Conservation (phyloP, 2,329 filamentous ascomycete species). For the Aureobasidium sp. region DNA sequence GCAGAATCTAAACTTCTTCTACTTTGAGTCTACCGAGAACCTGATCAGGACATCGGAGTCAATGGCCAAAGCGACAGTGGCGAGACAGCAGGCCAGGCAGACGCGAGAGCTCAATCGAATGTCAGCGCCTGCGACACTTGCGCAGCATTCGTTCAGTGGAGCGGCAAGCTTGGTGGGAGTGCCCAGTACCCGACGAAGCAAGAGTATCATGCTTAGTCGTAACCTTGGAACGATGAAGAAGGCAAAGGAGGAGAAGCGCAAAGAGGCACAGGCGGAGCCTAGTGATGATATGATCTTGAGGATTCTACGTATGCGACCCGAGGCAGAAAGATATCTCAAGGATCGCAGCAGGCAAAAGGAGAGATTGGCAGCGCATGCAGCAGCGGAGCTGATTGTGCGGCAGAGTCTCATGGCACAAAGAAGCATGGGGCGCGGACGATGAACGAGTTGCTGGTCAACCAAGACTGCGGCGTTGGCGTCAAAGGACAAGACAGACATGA, state of each 20-base stretch:
- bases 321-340: conserved; percentile 78
- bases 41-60: conserved; percentile 91
- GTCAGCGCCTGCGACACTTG: conserved; percentile 53
- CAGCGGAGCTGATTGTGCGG: conserved; percentile 87
- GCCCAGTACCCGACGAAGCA: conserved; percentile 36
- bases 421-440: conserved; percentile 12
- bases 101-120: conserved; percentile 52
- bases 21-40: conserved; percentile 85
- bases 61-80: conserved; percentile 82
- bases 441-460: conserved; percentile 4
- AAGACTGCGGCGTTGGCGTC: neutral
- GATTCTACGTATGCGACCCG: conserved; percentile 89
- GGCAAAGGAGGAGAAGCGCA: conserved; percentile 90
- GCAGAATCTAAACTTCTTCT: conserved; percentile 95
- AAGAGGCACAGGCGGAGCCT: conserved; percentile 90
- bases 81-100: conserved; percentile 55
- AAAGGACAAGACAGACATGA: neutral
- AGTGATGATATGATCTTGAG: conserved; percentile 97
- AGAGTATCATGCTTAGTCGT: conserved; percentile 77
- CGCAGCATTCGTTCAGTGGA: conserved; percentile 41
- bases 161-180: conserved; percentile 54
- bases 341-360: conserved; percentile 92
- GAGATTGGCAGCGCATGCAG: conserved; percentile 77
- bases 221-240: conserved; percentile 95
- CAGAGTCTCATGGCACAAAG: conserved; percentile 65